Evolutionary conservation across 345 rosid species (phyloP), one percentile per base, ranked within the genome.

Genomic region (Eutrema yunnanense): DNA sequence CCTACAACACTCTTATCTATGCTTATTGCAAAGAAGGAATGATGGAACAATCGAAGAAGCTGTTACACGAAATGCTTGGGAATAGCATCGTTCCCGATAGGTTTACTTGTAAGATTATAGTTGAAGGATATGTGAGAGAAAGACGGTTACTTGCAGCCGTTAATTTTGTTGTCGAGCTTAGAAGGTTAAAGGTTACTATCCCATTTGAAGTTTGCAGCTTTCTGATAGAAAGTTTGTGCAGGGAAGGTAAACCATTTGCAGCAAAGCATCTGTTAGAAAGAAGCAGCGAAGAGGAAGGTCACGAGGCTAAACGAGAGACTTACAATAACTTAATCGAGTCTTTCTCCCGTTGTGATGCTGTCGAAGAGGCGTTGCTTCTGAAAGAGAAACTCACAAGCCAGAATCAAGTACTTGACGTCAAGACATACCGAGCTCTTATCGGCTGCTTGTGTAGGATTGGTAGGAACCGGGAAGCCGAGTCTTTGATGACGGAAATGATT

Each of bases 11-110:
- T 57, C 91, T 94, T 42, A 88, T 91, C 5, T 84, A 56, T 70
- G 85, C 86, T 61, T 94, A 91, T 75, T 89, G 95, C 67, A 87
- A 82, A 79, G 86, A 86, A 69, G 91, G 89, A 60, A 86, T 67
- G 82, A 72, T 91, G 79, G 84, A 59, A 38, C 89, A 88, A 70
- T 75, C 92, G 0, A 88, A 76, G 78, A 73, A 77, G 30, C 79
- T 91, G 79, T 67, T 91, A 57, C 75, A 69, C 11, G 89, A 89
- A 63, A 91, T 92, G 95, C 84, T 92, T 9, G 89, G 89, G 48
- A 80, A 73, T 44, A 84, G 83, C 37, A 74, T 94, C 71, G 72
- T 41, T 55, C 96, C 97, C 0, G 87, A 88, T 69, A 64, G 56
- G 78, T 85, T 84, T 72, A 85, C 96, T 37, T 89, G 89, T 65